phyloP scores from a whole-genome alignment of 331 rosid species.

The Telfairia occidentalis region DNA sequence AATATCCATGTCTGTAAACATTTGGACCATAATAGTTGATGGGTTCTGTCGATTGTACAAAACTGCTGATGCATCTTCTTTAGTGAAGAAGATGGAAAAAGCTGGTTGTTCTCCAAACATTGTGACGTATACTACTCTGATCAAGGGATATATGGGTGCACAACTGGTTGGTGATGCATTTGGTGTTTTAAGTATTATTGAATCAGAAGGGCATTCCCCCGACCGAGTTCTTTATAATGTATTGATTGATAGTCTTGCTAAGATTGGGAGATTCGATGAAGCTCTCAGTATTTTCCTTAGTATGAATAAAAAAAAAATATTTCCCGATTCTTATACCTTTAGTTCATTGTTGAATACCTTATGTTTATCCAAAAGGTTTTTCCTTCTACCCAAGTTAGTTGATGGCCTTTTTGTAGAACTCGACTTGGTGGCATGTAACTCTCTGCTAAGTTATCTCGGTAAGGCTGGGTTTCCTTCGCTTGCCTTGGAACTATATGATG shows the following conservation, averaged over 20 bases:
- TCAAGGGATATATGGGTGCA: constrained; percentile 47
- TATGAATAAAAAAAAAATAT: constrained; percentile 21
- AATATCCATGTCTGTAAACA: constrained; percentile 21
- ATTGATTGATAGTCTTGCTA: constrained; percentile 46
- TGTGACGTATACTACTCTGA: constrained; percentile 43
- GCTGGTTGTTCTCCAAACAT: constrained; percentile 41
- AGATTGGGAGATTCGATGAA: constrained; percentile 38
- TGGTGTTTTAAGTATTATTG: constrained; percentile 28
- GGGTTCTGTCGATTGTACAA: constrained; percentile 25
- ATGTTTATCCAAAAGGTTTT: constrained; percentile 31
- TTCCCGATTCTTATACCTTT: constrained; percentile 50
- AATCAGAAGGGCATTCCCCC: constrained; percentile 26
- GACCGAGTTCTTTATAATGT: constrained; percentile 55
- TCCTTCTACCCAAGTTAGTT: constrained; percentile 32
- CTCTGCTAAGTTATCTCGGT: constrained; percentile 34
- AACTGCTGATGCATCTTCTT: constrained; percentile 27
- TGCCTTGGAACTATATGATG: constrained; percentile 28
- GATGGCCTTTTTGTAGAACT: constrained; percentile 20
- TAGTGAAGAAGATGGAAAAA: constrained; percentile 34
- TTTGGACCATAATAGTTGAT: constrained; percentile 54
- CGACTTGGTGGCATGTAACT: constrained; percentile 49
- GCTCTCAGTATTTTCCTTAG: constrained; percentile 31
- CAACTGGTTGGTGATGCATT: constrained; percentile 32
- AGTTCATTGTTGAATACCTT: constrained; percentile 38
- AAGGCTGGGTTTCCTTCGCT: constrained; percentile 35